Percentiles rank a stretch among this genome's conserved stretches.
Conservation (phyloP, 1,139 yeast genomes). For the Scheffersomyces titani region DNA sequence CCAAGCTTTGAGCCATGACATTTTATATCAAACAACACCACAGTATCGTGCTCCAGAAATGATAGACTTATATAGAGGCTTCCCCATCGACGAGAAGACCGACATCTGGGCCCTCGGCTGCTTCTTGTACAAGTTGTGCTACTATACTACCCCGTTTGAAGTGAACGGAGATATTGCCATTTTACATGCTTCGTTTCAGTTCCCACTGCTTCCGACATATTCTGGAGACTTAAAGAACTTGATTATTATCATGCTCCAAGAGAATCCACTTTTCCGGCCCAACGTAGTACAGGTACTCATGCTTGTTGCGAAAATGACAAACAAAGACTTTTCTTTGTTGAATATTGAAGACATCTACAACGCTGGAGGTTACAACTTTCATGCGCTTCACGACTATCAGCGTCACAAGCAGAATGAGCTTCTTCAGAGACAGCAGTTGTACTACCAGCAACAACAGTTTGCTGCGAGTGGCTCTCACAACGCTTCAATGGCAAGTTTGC, state of each 20-base stretch:
- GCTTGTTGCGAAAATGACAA: constrained; percentile 35
- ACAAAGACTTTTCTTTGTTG: constrained; percentile 26
- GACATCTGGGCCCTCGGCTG: constrained; percentile 98
- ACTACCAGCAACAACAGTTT: constrained; percentile 30
- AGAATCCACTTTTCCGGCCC: constrained; percentile 80
- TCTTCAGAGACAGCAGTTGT: constrained; percentile 37
- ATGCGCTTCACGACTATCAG: constrained; percentile 48
- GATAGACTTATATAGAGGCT: constrained; percentile 83
- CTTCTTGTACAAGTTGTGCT: constrained; percentile 85
- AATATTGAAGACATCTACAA: constrained; percentile 41
- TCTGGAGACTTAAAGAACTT: constrained; percentile 69
- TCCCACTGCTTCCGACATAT: constrained; percentile 55
- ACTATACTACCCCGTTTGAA: constrained; percentile 93
- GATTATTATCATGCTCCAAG: constrained; percentile 77
- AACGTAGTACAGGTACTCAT: constrained; percentile 70
- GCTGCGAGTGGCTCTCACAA: constrained; percentile 8
- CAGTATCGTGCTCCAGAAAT: constrained; percentile 96
- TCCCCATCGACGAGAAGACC: constrained; percentile 90
- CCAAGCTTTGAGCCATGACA: constrained; percentile 61
- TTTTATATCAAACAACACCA: constrained; percentile 93
- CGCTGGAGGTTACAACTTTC: constrained; percentile 44
- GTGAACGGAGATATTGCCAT: constrained; percentile 73
- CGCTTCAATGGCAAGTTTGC: constrained; percentile 8
- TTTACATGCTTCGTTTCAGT: constrained; percentile 63
- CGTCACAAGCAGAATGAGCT: constrained; percentile 39